These are phyloP conservation scores for Pulveroboletus sp. DNA, from an alignment of 768 basidiomycete genomes.

Conservation along the genomic window DNA sequence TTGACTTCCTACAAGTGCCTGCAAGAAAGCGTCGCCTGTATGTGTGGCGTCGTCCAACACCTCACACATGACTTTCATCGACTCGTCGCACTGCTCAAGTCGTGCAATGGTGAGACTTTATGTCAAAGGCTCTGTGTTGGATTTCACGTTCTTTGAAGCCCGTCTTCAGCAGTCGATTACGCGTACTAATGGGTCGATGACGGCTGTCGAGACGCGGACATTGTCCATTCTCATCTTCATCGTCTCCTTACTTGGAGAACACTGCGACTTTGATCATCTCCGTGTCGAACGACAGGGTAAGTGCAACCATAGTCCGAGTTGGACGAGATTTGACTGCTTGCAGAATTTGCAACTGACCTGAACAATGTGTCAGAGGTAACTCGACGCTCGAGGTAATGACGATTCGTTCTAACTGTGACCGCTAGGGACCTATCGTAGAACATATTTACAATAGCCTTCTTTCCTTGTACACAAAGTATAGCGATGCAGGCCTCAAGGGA, in stretches of 20 bases:
- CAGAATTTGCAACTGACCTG: conserved; percentile 58
- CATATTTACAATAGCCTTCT: conserved; percentile 77
- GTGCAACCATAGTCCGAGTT: conserved; percentile 18
- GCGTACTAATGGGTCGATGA: conserved; percentile 40
- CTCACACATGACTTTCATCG: conserved; percentile 84
- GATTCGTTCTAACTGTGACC: conserved; percentile 1
- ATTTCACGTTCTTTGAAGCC: conserved; percentile 35
- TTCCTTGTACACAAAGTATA: conserved; percentile 66
- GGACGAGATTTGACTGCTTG: background rate
- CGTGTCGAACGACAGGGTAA: conserved; percentile 59
- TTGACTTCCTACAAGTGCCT: conserved; percentile 52
- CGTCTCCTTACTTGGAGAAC: conserved; percentile 79
- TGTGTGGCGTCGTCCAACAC: conserved; percentile 80
- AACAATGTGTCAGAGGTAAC: conserved; percentile 55
- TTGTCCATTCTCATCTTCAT: conserved; percentile 79
- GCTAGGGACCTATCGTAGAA: conserved; percentile 71
- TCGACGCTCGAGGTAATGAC: background rate
- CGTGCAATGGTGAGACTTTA: conserved; percentile 64
- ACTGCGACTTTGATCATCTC: conserved; percentile 83
- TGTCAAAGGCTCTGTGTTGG: background rate
- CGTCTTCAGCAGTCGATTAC: conserved; percentile 60
- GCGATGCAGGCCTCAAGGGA: conserved; percentile 56
- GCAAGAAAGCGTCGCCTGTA: conserved; percentile 90
- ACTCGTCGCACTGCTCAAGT: conserved; percentile 77
- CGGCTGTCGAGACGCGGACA: conserved; percentile 48